These are phyloP conservation scores for Xylariaceae sp. DNA, from an alignment of 2,329 filamentous ascomycete species.

Conservation along the genomic window DNA sequence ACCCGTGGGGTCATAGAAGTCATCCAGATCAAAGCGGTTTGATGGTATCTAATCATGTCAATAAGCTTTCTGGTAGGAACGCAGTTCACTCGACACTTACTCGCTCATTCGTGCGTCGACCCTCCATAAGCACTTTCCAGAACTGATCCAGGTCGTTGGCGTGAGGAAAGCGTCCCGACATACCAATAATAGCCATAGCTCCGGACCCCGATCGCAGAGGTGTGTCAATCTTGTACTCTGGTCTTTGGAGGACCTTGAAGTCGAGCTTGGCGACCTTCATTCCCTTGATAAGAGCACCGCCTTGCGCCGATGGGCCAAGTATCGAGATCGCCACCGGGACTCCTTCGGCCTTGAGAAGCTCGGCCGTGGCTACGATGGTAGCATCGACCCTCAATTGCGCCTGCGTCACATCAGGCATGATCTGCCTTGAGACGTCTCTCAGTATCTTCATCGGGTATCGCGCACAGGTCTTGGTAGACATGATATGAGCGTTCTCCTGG, in stretches of 20 bases:
- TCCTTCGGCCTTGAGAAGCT: slow-evolving; percentile 5
- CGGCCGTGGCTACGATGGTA: slow-evolving; percentile 6
- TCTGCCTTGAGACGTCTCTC: slow-evolving; percentile 7
- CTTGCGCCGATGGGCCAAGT: slow-evolving; percentile 10
- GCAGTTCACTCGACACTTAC: slow-evolving; percentile 4
- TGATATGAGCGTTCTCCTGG: slow-evolving; percentile 9
- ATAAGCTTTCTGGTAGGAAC: neutral
- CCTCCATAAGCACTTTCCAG: slow-evolving; percentile 25
- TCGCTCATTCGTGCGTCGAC: slow-evolving; percentile 23
- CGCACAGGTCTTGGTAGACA: slow-evolving; percentile 8
- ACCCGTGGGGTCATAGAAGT: slow-evolving; percentile 20
- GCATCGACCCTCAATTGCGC: slow-evolving; percentile 6
- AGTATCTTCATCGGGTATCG: slow-evolving; percentile 7
- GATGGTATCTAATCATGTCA: slow-evolving; percentile 13
- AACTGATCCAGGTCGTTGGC: slow-evolving; percentile 30
- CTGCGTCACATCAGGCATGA: slow-evolving; percentile 5
- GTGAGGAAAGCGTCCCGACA: slow-evolving; percentile 29
- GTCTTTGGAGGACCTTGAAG: neutral
- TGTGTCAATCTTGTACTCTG: neutral
- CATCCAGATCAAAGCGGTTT: slow-evolving; percentile 18
- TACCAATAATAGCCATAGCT: slow-evolving; percentile 32
- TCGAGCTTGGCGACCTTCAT: slow-evolving; percentile 3
- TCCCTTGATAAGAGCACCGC: neutral
- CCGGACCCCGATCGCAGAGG: slow-evolving; percentile 1
- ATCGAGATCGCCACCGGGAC: slow-evolving; percentile 5